phyloP scores from a whole-genome alignment of 306 rosid species.

The Trifolium pratense region DNA sequence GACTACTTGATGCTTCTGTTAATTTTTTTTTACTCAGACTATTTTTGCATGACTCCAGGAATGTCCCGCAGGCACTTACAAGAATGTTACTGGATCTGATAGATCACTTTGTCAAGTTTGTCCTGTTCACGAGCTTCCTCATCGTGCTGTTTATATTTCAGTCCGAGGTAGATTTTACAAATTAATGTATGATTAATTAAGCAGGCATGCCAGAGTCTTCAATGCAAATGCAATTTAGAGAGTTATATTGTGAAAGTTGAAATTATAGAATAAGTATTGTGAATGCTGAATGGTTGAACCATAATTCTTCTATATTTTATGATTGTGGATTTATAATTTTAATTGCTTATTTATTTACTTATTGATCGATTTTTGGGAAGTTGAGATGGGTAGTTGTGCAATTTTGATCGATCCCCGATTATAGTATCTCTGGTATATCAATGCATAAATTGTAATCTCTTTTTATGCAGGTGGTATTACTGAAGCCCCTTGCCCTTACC shows the following conservation, averaged over 20 bases:
- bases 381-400: background rate
- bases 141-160: slow-evolving; percentile 71
- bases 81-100: slow-evolving; percentile 89
- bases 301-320: background rate
- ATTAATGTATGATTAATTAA: slow-evolving; percentile 35
- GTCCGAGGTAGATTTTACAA: slow-evolving; percentile 75
- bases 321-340: slow-evolving; percentile 1
- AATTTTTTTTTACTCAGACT: slow-evolving; percentile 27
- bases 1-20: slow-evolving; percentile 35
- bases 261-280: background rate
- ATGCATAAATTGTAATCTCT: slow-evolving; percentile 27
- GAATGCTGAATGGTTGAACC: slow-evolving; percentile 9
- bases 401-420: background rate
- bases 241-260: slow-evolving; percentile 26
- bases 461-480: slow-evolving; percentile 76
- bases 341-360: background rate
- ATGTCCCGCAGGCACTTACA: slow-evolving; percentile 95
- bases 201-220: slow-evolving; percentile 10
- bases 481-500: slow-evolving; percentile 88
- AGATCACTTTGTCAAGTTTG: slow-evolving; percentile 74
- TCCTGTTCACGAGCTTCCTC: slow-evolving; percentile 81
- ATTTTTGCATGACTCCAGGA: slow-evolving; percentile 61
- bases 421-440: background rate
- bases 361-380: background rate
- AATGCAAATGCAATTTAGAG: slow-evolving; percentile 1